phyloP scores from a whole-genome alignment of 768 basidiomycete species.

The Rhodotorula taiwanensis region DNA sequence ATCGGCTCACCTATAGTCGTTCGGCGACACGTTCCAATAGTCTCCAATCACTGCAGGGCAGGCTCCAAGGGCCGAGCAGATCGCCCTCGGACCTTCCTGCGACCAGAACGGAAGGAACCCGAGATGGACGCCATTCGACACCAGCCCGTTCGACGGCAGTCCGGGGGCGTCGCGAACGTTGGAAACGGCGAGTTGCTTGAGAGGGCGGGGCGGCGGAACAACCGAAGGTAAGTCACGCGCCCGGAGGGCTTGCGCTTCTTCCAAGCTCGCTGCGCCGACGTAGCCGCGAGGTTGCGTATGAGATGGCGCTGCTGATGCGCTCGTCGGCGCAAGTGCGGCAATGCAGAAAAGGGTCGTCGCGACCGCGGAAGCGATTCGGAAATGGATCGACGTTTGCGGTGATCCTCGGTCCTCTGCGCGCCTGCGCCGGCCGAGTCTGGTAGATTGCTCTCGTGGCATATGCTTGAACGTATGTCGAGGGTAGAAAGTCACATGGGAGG shows the following conservation, averaged over 20 bases:
- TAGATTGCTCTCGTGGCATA: too few relatives aligned
- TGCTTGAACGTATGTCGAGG: too few relatives aligned
- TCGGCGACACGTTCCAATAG: slow-evolving; percentile 25
- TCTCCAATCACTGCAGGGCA: slow-evolving; percentile 18
- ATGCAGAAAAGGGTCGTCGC: background rate
- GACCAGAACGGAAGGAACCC: slow-evolving; percentile 31
- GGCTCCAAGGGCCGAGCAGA: slow-evolving; percentile 20
- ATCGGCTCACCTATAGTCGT: background rate
- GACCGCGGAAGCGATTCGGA: background rate
- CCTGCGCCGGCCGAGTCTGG: too few relatives aligned
- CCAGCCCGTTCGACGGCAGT: slow-evolving; percentile 12
- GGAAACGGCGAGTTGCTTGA: background rate
- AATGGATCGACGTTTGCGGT: background rate
- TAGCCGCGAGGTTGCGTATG: too few relatives aligned
- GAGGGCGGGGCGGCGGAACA: background rate
- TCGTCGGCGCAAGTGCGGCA: background rate
- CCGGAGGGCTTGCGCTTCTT: background rate
- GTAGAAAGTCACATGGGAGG: too few relatives aligned
- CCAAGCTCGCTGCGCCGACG: too few relatives aligned
- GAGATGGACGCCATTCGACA: slow-evolving; percentile 10
- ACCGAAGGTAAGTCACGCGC: too few relatives aligned
- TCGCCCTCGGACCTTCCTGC: slow-evolving; percentile 10
- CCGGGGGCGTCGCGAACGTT: slow-evolving; percentile 2
- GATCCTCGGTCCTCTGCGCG: too few relatives aligned
- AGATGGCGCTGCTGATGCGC: background rate